Conservation (phyloP, 306 rosid genomes). For the Dryas alaskensis region DNA sequence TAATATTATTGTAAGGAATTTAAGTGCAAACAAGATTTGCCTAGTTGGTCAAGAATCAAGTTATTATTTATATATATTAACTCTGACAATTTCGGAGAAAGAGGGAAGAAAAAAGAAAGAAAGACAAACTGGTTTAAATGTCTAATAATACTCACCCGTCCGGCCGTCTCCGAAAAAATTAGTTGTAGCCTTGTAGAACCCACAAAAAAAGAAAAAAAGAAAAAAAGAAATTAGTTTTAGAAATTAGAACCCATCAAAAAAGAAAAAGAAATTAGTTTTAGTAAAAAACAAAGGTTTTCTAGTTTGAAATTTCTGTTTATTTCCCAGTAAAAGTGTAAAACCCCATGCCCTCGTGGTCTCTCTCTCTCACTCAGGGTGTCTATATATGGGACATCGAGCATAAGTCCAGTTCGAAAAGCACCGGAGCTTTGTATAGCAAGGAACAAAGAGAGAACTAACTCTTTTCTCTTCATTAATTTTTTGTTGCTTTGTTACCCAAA, state of each 20-base stretch:
- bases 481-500: slow-evolving; percentile 12
- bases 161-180: too few relatives aligned
- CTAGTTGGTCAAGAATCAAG: slow-evolving; percentile 11
- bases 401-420: neutral
- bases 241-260: neutral
- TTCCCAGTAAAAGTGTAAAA: slow-evolving; percentile 15
- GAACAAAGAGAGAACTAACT: neutral
- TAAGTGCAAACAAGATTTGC: neutral
- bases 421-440: slow-evolving; percentile 12
- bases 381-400: slow-evolving; percentile 5
- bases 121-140: neutral
- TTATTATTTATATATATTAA: neutral
- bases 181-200: neutral
- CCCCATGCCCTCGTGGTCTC: slow-evolving; percentile 15
- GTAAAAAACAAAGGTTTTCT: neutral
- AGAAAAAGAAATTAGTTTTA: neutral
- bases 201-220: neutral
- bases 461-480: neutral
- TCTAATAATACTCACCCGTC: neutral
- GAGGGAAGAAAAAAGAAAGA: neutral
- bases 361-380: neutral
- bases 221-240: neutral
- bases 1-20: neutral
- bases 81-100: neutral
- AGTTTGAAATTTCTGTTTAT: neutral